Conservation (phyloP, 768 basidiomycete genomes). For the Panaeolus papilionaceus region DNA sequence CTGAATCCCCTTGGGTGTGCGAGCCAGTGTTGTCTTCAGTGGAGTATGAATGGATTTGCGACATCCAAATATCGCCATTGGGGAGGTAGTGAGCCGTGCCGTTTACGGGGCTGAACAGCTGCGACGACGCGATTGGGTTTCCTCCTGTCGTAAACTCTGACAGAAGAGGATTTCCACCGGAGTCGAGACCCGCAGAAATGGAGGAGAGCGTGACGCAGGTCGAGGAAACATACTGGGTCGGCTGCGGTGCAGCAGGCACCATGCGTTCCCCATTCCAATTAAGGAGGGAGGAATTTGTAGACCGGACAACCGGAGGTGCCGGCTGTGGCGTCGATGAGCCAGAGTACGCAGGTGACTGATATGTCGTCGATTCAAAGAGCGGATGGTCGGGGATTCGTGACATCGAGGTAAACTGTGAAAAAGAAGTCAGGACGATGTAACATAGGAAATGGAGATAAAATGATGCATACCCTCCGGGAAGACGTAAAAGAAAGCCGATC, state of each 20-base stretch:
- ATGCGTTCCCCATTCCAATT: slow-evolving; percentile 44
- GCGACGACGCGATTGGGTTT: slow-evolving; percentile 23
- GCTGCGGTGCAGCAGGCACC: slow-evolving; percentile 27
- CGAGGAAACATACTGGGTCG: slow-evolving; percentile 29
- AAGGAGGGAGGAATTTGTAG: slow-evolving; percentile 43
- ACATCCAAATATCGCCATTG: slow-evolving; percentile 9
- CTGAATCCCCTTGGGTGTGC: slow-evolving; percentile 7
- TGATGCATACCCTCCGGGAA: slow-evolving; percentile 22
- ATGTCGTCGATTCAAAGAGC: slow-evolving; percentile 19
- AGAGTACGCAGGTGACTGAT: slow-evolving; percentile 21
- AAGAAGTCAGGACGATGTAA: not conserved
- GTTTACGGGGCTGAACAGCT: slow-evolving; percentile 18
- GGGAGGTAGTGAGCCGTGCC: slow-evolving; percentile 1
- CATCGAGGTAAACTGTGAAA: slow-evolving; percentile 20
- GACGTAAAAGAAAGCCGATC: slow-evolving; percentile 17
- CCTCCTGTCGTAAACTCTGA: slow-evolving; percentile 28
- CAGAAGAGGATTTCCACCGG: slow-evolving; percentile 21
- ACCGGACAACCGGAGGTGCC: slow-evolving; percentile 14
- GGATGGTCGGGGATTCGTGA: not conserved
- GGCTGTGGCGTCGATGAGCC: slow-evolving; percentile 25
- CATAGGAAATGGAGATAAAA: not conserved
- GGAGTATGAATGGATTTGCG: slow-evolving; percentile 15
- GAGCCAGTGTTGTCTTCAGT: slow-evolving; percentile 12
- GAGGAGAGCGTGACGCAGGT: slow-evolving; percentile 28
- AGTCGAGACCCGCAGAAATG: slow-evolving; percentile 21